A percentile compares a stretch with the other conserved stretches of the same genome.
phyloP scores from a whole-genome alignment of 306 rosid genomes.

The Glycine soja region DNA sequence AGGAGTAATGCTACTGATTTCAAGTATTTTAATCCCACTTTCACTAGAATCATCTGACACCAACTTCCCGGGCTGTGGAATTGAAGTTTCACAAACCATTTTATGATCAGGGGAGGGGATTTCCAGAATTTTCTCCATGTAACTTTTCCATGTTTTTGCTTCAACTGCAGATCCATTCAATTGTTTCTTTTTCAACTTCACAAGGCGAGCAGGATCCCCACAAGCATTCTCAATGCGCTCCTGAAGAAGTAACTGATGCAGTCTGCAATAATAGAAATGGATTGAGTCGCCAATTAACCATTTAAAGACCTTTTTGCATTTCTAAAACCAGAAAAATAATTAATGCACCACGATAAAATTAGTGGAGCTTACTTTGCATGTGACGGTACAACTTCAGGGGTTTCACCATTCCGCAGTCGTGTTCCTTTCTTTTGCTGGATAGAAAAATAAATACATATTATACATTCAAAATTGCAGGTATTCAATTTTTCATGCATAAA shows the following conservation, averaged over 20 bases:
- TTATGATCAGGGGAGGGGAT: slow-evolving; percentile 66
- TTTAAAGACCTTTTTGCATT: slow-evolving; percentile 40
- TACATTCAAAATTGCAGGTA: slow-evolving; percentile 20
- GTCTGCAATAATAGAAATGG: slow-evolving; percentile 60
- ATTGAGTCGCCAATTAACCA: slow-evolving; percentile 45
- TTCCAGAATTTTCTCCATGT: slow-evolving; percentile 82
- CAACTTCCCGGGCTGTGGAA: slow-evolving; percentile 52
- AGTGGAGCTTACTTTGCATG: slow-evolving; percentile 81
- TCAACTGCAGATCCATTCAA: slow-evolving; percentile 69
- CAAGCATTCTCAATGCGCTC: slow-evolving; percentile 81
- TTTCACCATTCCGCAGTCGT: slow-evolving; percentile 73
- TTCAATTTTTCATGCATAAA: slow-evolving; percentile 38
- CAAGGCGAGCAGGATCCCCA: slow-evolving; percentile 75
- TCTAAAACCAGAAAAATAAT: slow-evolving; percentile 35
- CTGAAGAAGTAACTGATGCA: slow-evolving; percentile 85
- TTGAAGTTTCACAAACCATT: slow-evolving; percentile 66
- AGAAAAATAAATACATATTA: slow-evolving; percentile 29
- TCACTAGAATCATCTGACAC: slow-evolving; percentile 59
- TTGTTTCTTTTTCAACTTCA: slow-evolving; percentile 80
- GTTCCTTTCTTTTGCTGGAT: slow-evolving; percentile 70
- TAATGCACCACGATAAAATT: slow-evolving; percentile 45
- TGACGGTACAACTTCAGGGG: slow-evolving; percentile 65
- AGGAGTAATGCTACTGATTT: slow-evolving; percentile 66
- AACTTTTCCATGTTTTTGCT: slow-evolving; percentile 70
- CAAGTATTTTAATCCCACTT: slow-evolving; percentile 75